Conservation (phyloP, 169 alveolate genomes). For the Toxoplasma gondii region DNA sequence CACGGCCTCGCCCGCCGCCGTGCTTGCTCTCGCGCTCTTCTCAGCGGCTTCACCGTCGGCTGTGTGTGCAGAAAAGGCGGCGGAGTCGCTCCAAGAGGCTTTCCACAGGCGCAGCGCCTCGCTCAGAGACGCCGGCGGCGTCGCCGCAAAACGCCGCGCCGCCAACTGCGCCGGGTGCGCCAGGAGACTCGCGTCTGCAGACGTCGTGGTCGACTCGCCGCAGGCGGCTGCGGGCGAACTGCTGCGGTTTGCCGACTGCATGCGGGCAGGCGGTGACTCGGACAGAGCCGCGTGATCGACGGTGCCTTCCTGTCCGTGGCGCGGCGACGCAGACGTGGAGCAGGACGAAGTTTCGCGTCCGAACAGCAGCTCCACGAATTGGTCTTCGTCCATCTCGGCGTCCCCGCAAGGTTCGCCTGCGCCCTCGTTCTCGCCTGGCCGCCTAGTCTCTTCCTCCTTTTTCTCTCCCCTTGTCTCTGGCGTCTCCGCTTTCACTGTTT, state of each 20-base stretch:
- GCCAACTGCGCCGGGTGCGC: background rate
- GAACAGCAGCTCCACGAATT: background rate
- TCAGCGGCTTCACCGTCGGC: background rate
- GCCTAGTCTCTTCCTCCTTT: background rate
- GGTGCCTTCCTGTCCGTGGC: background rate
- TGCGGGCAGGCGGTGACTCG: background rate
- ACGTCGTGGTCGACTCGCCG: background rate
- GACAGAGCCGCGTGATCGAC: background rate
- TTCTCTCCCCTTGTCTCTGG: background rate
- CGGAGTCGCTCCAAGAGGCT: background rate
- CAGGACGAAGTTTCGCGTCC: background rate
- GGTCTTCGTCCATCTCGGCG: conserved; percentile 4
- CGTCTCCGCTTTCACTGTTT: background rate
- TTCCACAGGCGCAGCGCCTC: conserved; percentile 25
- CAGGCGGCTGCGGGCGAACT: background rate
- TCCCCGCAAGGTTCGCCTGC: background rate
- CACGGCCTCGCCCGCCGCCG: background rate
- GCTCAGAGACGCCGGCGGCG: background rate
- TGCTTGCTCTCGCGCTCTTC: background rate
- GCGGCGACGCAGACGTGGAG: background rate
- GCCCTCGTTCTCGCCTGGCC: background rate
- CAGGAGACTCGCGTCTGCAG: background rate
- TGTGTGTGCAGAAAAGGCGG: background rate
- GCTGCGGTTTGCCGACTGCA: background rate
- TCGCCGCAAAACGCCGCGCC: conserved; percentile 8